Conservation (phyloP, 2,329 filamentous ascomycete species). For the Beauveria australis region DNA sequence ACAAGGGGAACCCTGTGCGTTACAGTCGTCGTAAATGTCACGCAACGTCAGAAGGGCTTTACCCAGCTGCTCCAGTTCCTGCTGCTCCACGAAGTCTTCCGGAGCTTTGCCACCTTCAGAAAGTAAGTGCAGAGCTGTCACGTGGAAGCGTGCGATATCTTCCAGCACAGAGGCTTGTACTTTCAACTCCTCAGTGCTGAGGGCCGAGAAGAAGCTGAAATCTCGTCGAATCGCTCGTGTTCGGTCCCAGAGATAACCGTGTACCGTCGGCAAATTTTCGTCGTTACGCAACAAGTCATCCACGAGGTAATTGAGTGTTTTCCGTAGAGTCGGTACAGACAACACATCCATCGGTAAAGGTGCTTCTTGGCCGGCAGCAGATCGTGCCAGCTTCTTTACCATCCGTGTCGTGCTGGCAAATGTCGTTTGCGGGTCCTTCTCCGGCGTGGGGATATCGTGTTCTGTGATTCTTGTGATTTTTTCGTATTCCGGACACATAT, state of each 20-base stretch:
- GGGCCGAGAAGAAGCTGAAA: constrained; percentile 58
- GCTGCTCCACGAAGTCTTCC: constrained; percentile 57
- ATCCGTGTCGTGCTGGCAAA: constrained; percentile 45
- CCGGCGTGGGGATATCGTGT: constrained; percentile 46
- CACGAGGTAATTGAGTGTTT: constrained; percentile 56
- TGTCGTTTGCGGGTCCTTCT: constrained; percentile 39
- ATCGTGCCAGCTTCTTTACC: constrained; percentile 60
- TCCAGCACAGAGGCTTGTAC: constrained; percentile 57
- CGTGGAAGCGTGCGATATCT: constrained; percentile 59
- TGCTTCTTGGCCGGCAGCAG: constrained; percentile 59
- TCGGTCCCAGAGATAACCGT: constrained; percentile 61
- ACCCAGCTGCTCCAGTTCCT: constrained; percentile 59
- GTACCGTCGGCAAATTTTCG: constrained; percentile 44
- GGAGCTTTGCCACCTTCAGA: constrained; percentile 47
- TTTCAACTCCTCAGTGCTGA: constrained; percentile 47
- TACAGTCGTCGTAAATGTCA: constrained; percentile 59
- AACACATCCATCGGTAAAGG: constrained; percentile 61
- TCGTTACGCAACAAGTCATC: constrained; percentile 49
- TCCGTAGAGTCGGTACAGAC: constrained; percentile 48
- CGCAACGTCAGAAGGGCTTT: constrained; percentile 58
- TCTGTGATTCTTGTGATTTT: constrained; percentile 55
- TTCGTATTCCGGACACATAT: constrained; percentile 63
- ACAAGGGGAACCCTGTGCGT: constrained; percentile 47
- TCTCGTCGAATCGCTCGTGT: constrained; percentile 60
- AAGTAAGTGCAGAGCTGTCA: constrained; percentile 55